These are phyloP conservation scores for Babesia gibsoni DNA, from an alignment of 169 alveolate genomes.

Conservation along the genomic window DNA sequence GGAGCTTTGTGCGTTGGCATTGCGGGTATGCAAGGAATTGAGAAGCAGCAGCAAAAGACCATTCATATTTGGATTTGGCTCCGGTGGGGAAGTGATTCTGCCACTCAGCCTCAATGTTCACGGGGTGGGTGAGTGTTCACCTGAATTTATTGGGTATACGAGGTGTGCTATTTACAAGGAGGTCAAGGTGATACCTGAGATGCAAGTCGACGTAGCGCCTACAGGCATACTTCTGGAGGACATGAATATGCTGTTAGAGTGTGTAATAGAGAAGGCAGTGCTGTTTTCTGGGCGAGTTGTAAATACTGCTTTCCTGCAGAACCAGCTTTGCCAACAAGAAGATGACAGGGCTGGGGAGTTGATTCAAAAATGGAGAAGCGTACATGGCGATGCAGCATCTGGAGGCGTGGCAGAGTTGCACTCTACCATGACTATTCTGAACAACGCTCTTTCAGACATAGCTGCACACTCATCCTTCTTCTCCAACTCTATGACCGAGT, in stretches of 20 bases:
- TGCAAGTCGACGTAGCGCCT: conserved; percentile 35
- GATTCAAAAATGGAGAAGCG: not conserved
- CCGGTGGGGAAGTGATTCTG: not conserved
- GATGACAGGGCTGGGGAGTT: not conserved
- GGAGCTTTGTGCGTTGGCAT: conserved; percentile 14
- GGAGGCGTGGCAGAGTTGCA: conserved; percentile 4
- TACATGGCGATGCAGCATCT: not conserved
- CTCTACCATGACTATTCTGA: conserved; percentile 16
- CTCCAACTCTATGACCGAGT: conserved; percentile 5
- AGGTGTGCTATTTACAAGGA: not conserved
- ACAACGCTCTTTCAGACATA: conserved; percentile 25
- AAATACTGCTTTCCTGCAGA: conserved; percentile 36
- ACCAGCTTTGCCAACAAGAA: conserved; percentile 23
- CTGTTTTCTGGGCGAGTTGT: conserved; percentile 10
- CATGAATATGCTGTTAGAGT: conserved; percentile 6
- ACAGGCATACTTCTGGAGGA: not conserved
- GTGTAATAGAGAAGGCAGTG: conserved; percentile 20
- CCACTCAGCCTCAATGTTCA: not conserved
- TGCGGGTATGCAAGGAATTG: conserved; percentile 35
- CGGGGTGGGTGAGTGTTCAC: not conserved
- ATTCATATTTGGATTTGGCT: not conserved
- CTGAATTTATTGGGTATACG: not conserved
- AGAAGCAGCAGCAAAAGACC: conserved; percentile 8
- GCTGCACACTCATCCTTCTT: not conserved
- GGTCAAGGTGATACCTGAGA: not conserved